Percentiles rank a stretch among this genome's conserved stretches.
These are phyloP conservation scores for Colletotrichum noveboracense DNA, from an alignment of 2,329 filamentous ascomycete species.

Conservation along the genomic window DNA sequence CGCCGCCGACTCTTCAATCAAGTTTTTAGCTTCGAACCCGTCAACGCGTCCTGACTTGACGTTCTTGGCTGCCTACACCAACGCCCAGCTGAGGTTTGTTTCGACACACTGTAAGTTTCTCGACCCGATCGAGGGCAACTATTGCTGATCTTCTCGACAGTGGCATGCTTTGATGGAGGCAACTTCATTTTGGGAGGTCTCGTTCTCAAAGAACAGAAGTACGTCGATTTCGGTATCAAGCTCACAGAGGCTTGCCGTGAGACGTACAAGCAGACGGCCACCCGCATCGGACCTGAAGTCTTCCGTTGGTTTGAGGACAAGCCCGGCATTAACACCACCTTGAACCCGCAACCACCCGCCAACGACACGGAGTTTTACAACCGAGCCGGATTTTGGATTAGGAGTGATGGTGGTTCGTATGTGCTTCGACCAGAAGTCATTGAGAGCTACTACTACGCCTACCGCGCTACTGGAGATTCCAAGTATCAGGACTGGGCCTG, in stretches of 20 bases:
- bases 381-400: constrained; percentile 74
- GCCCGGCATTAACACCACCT: constrained; percentile 35
- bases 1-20: constrained; percentile 78
- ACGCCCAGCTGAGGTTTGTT: constrained; percentile 44
- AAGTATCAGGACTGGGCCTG: constrained; percentile 87
- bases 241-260: constrained; percentile 76
- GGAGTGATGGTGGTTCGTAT: constrained; percentile 56
- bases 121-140: constrained; percentile 2
- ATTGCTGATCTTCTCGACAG: constrained; percentile 45
- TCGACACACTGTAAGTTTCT: constrained; percentile 54
- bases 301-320: constrained; percentile 65
- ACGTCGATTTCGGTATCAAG: constrained; percentile 75
- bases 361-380: constrained; percentile 65
- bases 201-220: constrained; percentile 67
- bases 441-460: constrained; percentile 87
- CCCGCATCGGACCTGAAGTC: constrained; percentile 77
- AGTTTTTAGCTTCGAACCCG: constrained; percentile 71
- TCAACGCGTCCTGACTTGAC: constrained; percentile 68
- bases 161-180: constrained; percentile 85
- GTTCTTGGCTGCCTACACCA: constrained; percentile 67
- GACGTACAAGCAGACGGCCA: constrained; percentile 72
- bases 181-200: constrained; percentile 85
- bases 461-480: constrained; percentile 74
- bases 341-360: constrained; percentile 47
- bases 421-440: constrained; percentile 80